Evolutionary conservation across 2,329 filamentous ascomycete genomes (phyloP), one percentile per base, ranked within the genome.

Genomic region (Pseudogymnoascus sp.): DNA sequence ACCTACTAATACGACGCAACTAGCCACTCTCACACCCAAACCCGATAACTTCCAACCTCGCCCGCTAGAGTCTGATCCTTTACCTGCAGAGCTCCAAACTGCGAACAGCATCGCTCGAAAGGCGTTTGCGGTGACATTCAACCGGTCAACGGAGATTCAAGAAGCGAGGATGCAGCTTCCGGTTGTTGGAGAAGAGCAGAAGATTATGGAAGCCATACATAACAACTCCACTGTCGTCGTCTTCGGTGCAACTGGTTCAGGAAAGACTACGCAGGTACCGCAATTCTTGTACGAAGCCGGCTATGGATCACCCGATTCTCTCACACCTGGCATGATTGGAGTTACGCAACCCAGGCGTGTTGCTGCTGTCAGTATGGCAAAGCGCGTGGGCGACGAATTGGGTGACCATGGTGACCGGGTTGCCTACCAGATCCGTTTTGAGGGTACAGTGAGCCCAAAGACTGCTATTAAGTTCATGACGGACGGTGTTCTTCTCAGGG

Each of bases 381-480:
- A 91, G 72, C 89, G 94, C 71, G 93, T 99, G 20, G 85, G 82
- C 0, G 86, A 92, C 64, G 94, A 99, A 71, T 74, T 99, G 41
- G 91, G 91, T 1, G 80, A 89, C 54, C 84, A 87, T 67, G 86
- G 85, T n/a, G 79, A 87, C 25, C 82, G 83, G 57, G 92, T 99
- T 6, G 90, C 90, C 4, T 95, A 97, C 72, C 94, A 92, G 72
- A 97, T 99, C 68, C 88, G 95, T 22, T 99, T 97, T 66, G 94
- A 99, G 70, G 91, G 88, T 58, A 93, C 87, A 0, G 86, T 89
- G 1, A 84, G 86, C 57, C 79, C 85, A 28, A 87, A 91, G 59
- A 99, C 94, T 0, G 89, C 90, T 5, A 84, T 99, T 72, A 99
- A 99, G 73, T 99, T 97, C 76, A 97, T 99, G 92, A 99, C 94